Evolutionary conservation across 768 basidiomycete species (phyloP).

Genomic region (Rossbeevera mucosa): DNA sequence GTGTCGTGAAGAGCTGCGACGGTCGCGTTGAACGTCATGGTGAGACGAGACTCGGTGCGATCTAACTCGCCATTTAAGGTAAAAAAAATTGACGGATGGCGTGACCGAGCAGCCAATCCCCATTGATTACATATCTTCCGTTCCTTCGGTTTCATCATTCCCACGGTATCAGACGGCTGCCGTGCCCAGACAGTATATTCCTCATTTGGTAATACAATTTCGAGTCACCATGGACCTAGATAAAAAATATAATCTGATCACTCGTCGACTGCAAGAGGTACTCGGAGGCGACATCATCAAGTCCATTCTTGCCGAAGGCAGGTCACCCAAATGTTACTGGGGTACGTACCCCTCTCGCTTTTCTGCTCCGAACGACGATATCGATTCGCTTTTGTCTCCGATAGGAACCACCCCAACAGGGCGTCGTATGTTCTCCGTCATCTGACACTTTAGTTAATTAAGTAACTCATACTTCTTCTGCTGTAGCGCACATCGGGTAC

Average conservation of each 20-base stretch:
- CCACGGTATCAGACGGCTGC: too few relatives aligned
- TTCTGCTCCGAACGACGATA: background rate
- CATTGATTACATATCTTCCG: background rate
- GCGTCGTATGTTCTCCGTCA: slow-evolving; percentile 60
- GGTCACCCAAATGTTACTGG: slow-evolving; percentile 86
- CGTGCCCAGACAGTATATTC: too few relatives aligned
- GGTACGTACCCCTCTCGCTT: slow-evolving; percentile 50
- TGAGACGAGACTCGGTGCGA: background rate
- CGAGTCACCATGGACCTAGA: too few relatives aligned
- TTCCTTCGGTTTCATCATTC: too few relatives aligned
- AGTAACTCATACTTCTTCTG: slow-evolving; percentile 1
- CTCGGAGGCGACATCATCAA: slow-evolving; percentile 84
- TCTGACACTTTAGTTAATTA: background rate
- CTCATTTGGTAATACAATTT: too few relatives aligned
- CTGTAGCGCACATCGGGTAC: slow-evolving; percentile 91
- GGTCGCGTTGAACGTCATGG: slow-evolving; percentile 40
- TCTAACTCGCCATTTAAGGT: background rate
- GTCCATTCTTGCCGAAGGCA: slow-evolving; percentile 70
- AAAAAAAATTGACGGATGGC: background rate
- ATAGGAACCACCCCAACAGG: slow-evolving; percentile 92
- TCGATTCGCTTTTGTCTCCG: background rate
- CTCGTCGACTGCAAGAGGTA: slow-evolving; percentile 79
- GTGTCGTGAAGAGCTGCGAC: slow-evolving; percentile 28
- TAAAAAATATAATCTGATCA: slow-evolving; percentile 75
- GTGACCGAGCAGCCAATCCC: background rate